Conservation (phyloP, 306 rosid species). For the Prunus fruticosa region DNA sequence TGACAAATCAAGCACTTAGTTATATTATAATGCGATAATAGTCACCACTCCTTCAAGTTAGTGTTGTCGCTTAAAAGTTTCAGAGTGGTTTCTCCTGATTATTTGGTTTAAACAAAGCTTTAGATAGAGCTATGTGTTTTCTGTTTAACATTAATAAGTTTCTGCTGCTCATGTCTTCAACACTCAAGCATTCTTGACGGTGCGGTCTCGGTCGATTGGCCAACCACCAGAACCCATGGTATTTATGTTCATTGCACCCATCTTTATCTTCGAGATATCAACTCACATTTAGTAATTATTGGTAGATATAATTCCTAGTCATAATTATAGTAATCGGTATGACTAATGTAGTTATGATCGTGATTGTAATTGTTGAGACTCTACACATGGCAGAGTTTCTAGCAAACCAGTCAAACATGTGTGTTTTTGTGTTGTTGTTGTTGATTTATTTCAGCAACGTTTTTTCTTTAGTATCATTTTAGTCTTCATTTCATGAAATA, state of each 20-base stretch:
- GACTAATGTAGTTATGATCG: background rate
- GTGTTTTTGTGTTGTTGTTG: background rate
- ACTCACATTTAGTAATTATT: background rate
- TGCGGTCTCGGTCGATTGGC: slow-evolving; percentile 82
- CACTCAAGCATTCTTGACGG: slow-evolving; percentile 80
- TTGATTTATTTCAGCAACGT: background rate
- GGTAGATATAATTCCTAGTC: slow-evolving; percentile 3
- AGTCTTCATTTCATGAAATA: slow-evolving; percentile 17
- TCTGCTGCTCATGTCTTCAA: slow-evolving; percentile 77
- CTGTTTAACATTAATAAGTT: slow-evolving; percentile 9
- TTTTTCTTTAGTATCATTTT: background rate
- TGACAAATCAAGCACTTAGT: too few relatives aligned
- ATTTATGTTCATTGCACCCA: slow-evolving; percentile 12
- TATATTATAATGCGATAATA: background rate
- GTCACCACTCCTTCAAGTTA: background rate
- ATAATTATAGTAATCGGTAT: background rate
- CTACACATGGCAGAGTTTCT: background rate
- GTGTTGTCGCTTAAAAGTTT: background rate
- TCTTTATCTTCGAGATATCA: slow-evolving; percentile 24
- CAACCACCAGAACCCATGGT: slow-evolving; percentile 94
- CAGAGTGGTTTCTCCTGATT: background rate
- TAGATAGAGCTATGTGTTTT: background rate
- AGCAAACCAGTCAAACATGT: background rate
- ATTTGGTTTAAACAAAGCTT: background rate
- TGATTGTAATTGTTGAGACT: background rate